Evolutionary conservation across 192 early-diverging fungal species (phyloP).

Genomic region (Backusella australiensis): DNA sequence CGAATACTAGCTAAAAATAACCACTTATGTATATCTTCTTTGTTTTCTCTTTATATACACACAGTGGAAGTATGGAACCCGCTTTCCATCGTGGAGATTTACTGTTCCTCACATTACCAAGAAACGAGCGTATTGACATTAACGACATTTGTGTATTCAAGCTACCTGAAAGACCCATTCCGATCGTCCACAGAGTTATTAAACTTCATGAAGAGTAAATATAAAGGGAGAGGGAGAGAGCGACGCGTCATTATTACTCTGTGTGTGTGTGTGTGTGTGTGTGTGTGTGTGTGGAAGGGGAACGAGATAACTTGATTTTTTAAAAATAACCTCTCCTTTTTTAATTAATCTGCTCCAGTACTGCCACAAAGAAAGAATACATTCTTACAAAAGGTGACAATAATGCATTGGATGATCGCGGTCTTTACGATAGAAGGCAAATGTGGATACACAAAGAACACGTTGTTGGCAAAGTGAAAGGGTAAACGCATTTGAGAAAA

Average conservation of each 20-base stretch:
- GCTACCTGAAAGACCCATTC: slow-evolving; percentile 81
- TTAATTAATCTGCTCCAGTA: slow-evolving; percentile 24
- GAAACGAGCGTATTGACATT: slow-evolving; percentile 66
- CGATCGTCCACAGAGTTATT: slow-evolving; percentile 96
- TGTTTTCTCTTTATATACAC: not conserved
- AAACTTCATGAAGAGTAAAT: slow-evolving; percentile 83
- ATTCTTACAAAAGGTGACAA: slow-evolving; percentile 98
- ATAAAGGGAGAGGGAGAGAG: not conserved
- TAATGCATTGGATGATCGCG: slow-evolving; percentile 89
- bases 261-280: no score
- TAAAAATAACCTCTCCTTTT: not conserved
- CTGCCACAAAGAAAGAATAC: slow-evolving; percentile 71
- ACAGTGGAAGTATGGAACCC: slow-evolving; percentile 94
- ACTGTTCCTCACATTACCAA: slow-evolving; percentile 77
- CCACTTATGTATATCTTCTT: not conserved
- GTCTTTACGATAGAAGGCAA: slow-evolving; percentile 78
- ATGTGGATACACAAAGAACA: slow-evolving; percentile 92
- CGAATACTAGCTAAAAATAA: not conserved
- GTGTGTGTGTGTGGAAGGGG: not conserved
- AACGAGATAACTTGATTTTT: not conserved
- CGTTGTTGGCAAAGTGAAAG: slow-evolving; percentile 87
- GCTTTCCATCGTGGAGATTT: slow-evolving; percentile 94
- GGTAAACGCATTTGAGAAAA: slow-evolving; percentile 35
- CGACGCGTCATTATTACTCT: not conserved
- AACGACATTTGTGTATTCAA: slow-evolving; percentile 98